Evolutionary conservation across 2,329 filamentous ascomycete genomes (phyloP), one percentile per base, ranked within the genome.

Genomic region (Phyllosticta citrichinensis): DNA sequence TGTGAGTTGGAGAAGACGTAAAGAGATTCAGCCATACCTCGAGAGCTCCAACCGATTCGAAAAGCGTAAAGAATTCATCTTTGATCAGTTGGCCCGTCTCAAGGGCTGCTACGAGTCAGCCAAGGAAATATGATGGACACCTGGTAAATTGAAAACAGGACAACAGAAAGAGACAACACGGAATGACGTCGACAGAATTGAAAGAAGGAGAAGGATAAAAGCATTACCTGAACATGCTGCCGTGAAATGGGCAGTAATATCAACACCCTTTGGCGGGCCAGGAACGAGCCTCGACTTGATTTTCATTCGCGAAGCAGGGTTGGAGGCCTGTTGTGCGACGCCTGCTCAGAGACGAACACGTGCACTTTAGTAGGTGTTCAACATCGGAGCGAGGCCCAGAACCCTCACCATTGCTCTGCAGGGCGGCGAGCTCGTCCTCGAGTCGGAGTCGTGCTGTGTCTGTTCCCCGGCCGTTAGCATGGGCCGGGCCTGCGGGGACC

Each of bases 61-160:
- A 97, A 4, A 99, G 81, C 1, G 91, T 96, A 70, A 99, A 97
- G 71, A 85, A 85, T 53, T 88, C 89, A 90, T 97, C 92, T 76
- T 97, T 97, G 65, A 97, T 82, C 2, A 99, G 82, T 67, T 95
- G 86, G 33, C 94, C 94, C 8, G 88, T 85, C 55, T 82, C 76
- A 62, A 97, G 78, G 64, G 84, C 91, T 96, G 64, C 20, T 51
- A 30, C 17, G 47, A 57, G 24, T 71, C 20, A 70, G 68, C 33
- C 24, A 55, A 61, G 56, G 56, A 53, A 52, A 51, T 27, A 57
- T 52, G 62, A 56, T 22, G 56, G 33, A 60, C 22, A 40, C 35
- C 4, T 47, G 14, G 40, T 47, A 8, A 14, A 47, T n/a, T 47
- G 40, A n/a, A 47, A n/a, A 17, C 20, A 61, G 27, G 22, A n/a